Base-by-base conservation (phyloP, 2,329 filamentous ascomycete species). In the Fusarium sp. region DNA sequence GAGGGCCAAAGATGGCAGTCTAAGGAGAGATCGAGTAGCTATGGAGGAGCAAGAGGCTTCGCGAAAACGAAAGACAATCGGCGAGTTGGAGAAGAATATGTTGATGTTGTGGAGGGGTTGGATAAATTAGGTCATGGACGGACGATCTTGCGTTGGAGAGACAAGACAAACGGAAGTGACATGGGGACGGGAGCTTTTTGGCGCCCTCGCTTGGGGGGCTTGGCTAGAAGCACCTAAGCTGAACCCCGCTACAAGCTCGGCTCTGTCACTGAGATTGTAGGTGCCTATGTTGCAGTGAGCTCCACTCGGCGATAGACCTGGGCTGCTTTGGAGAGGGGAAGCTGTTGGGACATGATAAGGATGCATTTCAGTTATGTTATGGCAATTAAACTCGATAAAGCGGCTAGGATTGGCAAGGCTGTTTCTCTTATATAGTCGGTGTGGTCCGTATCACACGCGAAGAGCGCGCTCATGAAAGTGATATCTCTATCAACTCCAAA, bases 91-190 rank as follows among this genome's bases (percentile, higher is more conserved):
- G 47, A 44, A 48, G n/a, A 26, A 46, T 65, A 55, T 46, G 57
- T 32, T 28, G 62, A 57, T n/a, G 34, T 36, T 36, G 64, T 53
- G 45, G 58, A 46, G 63, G 57, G 39, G 23, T 20, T 28, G 50
- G 42, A 36, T 44, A 52, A 36, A 67, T 60, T 67, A 65, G 64
- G 39, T 56, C 52, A 63, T 62, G 43, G 44, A 49, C 36, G 53
- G 49, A 67, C 61, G 59, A 62, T 68, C 43, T 61, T 50, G 56
- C 61, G 65, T 65, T 68, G 55, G 60, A 59, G 60, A 53, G 24
- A 15, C 15, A 15, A 38, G 49, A 45, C 26, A 36, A 44, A 17
- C 36, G n/a, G 40, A 26, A 26, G 43, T 23, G 56, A 44, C 40
- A 68, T 17, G 32, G 50, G 53, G 53, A 34, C 51, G 59, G 59